Percentiles rank a stretch among this genome's conserved stretches.
phyloP scores from a whole-genome alignment of 2,329 filamentous ascomycete genomes.

The Aspergillus bombycis region DNA sequence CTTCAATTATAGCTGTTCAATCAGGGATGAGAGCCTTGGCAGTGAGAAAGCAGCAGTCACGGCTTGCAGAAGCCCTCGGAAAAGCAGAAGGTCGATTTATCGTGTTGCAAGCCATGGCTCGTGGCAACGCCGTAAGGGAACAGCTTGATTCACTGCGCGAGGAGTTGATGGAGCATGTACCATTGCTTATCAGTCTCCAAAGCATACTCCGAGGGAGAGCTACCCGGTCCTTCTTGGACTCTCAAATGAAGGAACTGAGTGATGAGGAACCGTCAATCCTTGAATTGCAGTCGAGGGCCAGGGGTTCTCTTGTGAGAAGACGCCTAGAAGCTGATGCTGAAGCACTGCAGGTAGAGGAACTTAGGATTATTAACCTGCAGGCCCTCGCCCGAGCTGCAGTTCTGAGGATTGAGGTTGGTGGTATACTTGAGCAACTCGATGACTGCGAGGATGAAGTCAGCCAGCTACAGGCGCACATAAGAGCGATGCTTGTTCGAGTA shows the following conservation, averaged over 20 bases:
- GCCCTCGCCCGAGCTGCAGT: constrained; percentile 45
- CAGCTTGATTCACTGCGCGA: constrained; percentile 29
- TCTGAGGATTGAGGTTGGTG: constrained; percentile 43
- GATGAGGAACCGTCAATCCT: constrained; percentile 48
- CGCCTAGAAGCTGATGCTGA: constrained; percentile 34
- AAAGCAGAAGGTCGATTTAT: constrained; percentile 45
- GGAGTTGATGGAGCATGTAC: constrained; percentile 33
- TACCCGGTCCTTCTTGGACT: constrained; percentile 35
- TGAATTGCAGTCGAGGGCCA: constrained; percentile 56
- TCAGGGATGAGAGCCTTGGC: constrained; percentile 39
- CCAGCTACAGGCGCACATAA: constrained; percentile 72
- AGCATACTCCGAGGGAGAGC: constrained; percentile 36
- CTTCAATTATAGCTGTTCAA: constrained; percentile 40
- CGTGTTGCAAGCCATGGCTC: constrained; percentile 50
- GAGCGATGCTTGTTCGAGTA: constrained; percentile 77
- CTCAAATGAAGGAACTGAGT: constrained; percentile 43
- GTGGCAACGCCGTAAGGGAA: constrained; percentile 41
- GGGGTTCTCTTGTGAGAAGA: constrained; percentile 44
- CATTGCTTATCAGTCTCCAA: constrained; percentile 37
- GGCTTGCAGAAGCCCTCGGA: constrained; percentile 46
- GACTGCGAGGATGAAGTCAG: constrained; percentile 69
- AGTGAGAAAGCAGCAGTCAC: constrained; percentile 42
- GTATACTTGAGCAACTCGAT: constrained; percentile 69
- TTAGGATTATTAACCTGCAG: constrained; percentile 41
- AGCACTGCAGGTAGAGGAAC: constrained; percentile 35